These are phyloP conservation scores for Termitomyces sp. DNA, from an alignment of 768 basidiomycete genomes.

Conservation along the genomic window DNA sequence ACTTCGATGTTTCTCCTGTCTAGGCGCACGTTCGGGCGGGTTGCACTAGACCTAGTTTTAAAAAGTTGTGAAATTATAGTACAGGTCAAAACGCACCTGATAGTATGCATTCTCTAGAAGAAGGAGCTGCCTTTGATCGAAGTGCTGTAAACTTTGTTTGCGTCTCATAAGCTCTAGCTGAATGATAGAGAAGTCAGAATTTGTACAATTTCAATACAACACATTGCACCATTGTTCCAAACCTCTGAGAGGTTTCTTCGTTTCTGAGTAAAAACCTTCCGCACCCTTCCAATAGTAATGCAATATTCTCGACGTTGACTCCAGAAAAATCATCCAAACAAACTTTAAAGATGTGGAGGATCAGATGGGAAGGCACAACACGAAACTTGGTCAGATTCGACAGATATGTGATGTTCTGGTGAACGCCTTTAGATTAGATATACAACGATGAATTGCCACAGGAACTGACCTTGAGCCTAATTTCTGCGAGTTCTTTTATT, in stretches of 20 bases:
- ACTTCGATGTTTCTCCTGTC: slow-evolving; percentile 79
- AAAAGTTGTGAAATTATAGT: background rate
- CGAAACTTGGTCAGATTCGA: slow-evolving; percentile 95
- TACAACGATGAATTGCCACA: background rate
- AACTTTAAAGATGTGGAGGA: slow-evolving; percentile 95
- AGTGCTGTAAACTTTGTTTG: slow-evolving; percentile 90
- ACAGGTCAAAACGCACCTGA: slow-evolving; percentile 50
- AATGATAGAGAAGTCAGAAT: background rate
- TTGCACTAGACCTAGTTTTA: slow-evolving; percentile 64
- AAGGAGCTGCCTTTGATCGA: slow-evolving; percentile 86
- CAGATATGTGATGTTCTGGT: slow-evolving; percentile 84
- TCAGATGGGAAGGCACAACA: slow-evolving; percentile 86
- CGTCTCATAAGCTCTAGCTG: slow-evolving; percentile 89
- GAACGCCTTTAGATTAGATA: background rate
- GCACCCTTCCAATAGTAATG: slow-evolving; percentile 88
- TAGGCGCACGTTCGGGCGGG: slow-evolving; percentile 88
- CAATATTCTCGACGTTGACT: slow-evolving; percentile 90
- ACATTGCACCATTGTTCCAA: slow-evolving; percentile 75
- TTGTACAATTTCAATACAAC: background rate
- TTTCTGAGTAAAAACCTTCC: slow-evolving; percentile 87
- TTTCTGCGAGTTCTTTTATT: slow-evolving; percentile 84
- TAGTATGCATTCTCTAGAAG: slow-evolving; percentile 98
- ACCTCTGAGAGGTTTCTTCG: slow-evolving; percentile 84
- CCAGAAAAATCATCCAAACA: slow-evolving; percentile 94
- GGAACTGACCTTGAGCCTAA: slow-evolving; percentile 69